Percentiles rank a stretch among this genome's conserved stretches.
Evolutionary conservation across 768 basidiomycete genomes (phyloP).

Genomic region (Collybia mongolica): DNA sequence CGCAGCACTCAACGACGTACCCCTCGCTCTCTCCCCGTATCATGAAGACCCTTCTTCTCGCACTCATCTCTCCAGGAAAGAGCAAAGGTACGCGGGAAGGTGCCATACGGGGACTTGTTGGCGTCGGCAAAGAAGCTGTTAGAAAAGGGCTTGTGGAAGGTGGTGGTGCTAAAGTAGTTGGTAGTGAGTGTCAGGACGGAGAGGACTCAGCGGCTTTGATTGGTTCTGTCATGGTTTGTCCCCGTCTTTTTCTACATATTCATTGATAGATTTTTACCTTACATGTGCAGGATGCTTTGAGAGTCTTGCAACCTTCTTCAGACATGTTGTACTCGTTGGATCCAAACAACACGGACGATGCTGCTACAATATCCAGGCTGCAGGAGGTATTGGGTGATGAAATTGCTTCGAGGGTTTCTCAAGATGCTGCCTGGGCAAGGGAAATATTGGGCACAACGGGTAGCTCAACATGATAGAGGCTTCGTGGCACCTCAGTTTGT

Average conservation of each 20-base stretch:
- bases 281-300: constrained; percentile 53
- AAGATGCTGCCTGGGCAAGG: constrained; percentile 65
- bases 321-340: constrained; percentile 62
- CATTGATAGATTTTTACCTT: not conserved
- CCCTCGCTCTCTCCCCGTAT: constrained; percentile 85
- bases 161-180: constrained; percentile 74
- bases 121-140: constrained; percentile 83
- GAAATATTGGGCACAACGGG: constrained; percentile 44
- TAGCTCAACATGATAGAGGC: not conserved
- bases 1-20: constrained; percentile 85
- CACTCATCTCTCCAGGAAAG: constrained; percentile 72
- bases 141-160: constrained; percentile 80
- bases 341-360: constrained; percentile 44
- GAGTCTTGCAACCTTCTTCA: constrained; percentile 55
- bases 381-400: constrained; percentile 57
- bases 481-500: too few relatives aligned
- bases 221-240: constrained; percentile 59
- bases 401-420: constrained; percentile 55
- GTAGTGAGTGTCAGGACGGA: constrained; percentile 54
- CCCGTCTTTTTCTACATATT: not conserved
- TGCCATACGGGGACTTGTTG: constrained; percentile 82
- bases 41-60: constrained; percentile 90
- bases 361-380: constrained; percentile 42
- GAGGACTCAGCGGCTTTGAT: constrained; percentile 45
- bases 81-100: constrained; percentile 85